Evolutionary conservation across 2,329 filamentous ascomycete genomes (phyloP), one percentile per base, ranked within the genome.

Genomic region (Diaporthe helianthi): DNA sequence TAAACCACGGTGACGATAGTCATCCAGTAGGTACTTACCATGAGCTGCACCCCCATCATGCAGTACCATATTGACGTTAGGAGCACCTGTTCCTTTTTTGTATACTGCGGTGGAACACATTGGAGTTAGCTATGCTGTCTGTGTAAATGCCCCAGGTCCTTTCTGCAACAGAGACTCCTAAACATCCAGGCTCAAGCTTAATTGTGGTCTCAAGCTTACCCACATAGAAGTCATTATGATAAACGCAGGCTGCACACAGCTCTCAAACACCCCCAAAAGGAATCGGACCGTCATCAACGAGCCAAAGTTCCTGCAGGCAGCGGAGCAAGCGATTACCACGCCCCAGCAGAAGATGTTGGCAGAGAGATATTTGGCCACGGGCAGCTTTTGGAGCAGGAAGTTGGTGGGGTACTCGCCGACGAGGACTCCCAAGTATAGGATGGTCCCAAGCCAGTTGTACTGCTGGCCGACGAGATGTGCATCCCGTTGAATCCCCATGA

Each of bases 181-280:
- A n/a, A n/a, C n/a, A n/a, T n/a, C 36, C 2, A 38, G 7, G 7
- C 7, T 8, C 41, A n/a, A 44, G 13, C 1, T 1, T 7, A n/a
- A 8, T n/a, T n/a, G n/a, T 22, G 4, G 2, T 24, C 15, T 38
- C n/a, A 17, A n/a, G 51, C 60, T 44, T 44, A 60, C 54, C 66
- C 78, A 81, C 68, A 80, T 81, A 10, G 76, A 76, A 1, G 79
- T 81, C 26, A 58, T 79, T 51, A 83, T 76, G 68, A 85, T 81
- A 53, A 85, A 83, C 0, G 79, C 78, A 0, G 84, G 84, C 8
- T 80, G 80, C 3, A 84, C 80, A 19, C 79, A 80, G 1, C 82
- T 80, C 73, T 86, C 84, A n/a, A 82, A 82, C 17, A 80, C 74
- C 22, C 83, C 83, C 0, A 84, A 74, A 0, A 85, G 73, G 68